Conservation (phyloP, 371 early-diverging fungal genomes). For the Coemansia linderi region DNA sequence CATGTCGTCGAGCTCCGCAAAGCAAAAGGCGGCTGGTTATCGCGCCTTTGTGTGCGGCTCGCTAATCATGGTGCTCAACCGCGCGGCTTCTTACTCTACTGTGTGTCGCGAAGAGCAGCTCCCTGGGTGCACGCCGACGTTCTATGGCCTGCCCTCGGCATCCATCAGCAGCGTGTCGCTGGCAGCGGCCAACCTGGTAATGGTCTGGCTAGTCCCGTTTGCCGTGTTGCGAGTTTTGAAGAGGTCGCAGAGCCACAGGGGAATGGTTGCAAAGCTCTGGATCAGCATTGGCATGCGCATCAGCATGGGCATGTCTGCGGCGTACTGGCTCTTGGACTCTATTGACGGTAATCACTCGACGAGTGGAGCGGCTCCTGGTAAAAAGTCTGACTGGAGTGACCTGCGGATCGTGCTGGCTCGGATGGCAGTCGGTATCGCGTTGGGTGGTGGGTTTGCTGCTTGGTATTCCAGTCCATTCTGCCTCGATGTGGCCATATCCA, state of each 20-base stretch:
- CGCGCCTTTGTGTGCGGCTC: conserved; percentile 53
- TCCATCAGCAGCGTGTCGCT: conserved; percentile 32
- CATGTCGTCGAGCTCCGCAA: background rate
- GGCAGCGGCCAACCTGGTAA: conserved; percentile 20
- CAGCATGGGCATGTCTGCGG: conserved; percentile 59
- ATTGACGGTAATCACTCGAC: conserved; percentile 50
- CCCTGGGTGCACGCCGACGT: conserved; percentile 72
- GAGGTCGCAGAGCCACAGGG: conserved; percentile 37
- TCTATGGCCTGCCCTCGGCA: conserved; percentile 57
- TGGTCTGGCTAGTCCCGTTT: conserved; percentile 40
- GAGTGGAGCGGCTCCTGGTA: background rate
- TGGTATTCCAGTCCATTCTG: conserved; percentile 60
- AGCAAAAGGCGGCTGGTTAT: conserved; percentile 35
- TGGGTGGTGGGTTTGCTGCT: conserved; percentile 55
- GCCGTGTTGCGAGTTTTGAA: conserved; percentile 15
- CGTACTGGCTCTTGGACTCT: conserved; percentile 69
- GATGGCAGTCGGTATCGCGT: conserved; percentile 56
- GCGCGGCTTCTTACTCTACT: conserved; percentile 65
- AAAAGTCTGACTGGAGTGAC: conserved; percentile 32
- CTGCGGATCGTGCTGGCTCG: conserved; percentile 57
- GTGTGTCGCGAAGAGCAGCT: conserved; percentile 89
- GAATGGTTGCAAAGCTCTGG: conserved; percentile 37
- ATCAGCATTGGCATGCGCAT: conserved; percentile 40
- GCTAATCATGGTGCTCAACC: conserved; percentile 61
- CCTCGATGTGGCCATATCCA: conserved; percentile 54